Conservation (phyloP, 2,329 filamentous ascomycete genomes). For the Claviceps sp. region DNA sequence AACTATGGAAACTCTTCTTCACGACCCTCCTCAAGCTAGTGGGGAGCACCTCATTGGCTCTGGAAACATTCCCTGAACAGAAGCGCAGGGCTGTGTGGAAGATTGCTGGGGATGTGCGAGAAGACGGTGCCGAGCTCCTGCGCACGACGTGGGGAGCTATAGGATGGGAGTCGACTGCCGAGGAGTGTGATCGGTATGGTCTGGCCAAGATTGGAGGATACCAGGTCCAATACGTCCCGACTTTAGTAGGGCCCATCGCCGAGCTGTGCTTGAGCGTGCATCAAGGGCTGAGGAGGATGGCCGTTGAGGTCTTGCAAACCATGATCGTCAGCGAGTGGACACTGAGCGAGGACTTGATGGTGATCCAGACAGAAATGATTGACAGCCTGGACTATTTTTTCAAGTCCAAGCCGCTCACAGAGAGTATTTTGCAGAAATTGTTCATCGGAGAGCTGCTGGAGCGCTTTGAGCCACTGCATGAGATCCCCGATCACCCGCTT, state of each 20-base stretch:
- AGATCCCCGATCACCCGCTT: conserved; percentile 56
- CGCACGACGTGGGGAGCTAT: conserved; percentile 86
- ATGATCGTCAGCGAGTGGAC: conserved; percentile 99
- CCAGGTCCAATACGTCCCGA: conserved; percentile 94
- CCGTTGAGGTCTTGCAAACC: conserved; percentile 84
- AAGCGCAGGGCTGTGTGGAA: conserved; percentile 96
- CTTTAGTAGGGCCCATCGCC: conserved; percentile 79
- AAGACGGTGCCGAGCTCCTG: conserved; percentile 77
- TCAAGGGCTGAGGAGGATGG: conserved; percentile 76
- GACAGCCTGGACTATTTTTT: conserved; percentile 84
- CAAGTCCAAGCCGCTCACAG: conserved; percentile 75
- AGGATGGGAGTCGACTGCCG: conserved; percentile 79
- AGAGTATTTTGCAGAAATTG: conserved; percentile 81
- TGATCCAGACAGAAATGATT: conserved; percentile 93
- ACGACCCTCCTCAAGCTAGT: conserved; percentile 79
- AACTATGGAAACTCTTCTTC: conserved; percentile 90
- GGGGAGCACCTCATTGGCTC: conserved; percentile 71
- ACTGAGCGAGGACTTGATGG: conserved; percentile 76
- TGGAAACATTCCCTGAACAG: conserved; percentile 95
- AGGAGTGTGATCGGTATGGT: conserved; percentile 67
- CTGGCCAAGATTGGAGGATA: conserved; percentile 84
- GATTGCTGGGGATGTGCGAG: conserved; percentile 90
- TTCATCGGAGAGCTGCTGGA: conserved; percentile 78
- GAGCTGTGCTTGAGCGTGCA: conserved; percentile 93
- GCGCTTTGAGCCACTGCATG: conserved; percentile 59